Base-by-base conservation (phyloP, 306 rosid genomes). In the Ormosia emarginata region DNA sequence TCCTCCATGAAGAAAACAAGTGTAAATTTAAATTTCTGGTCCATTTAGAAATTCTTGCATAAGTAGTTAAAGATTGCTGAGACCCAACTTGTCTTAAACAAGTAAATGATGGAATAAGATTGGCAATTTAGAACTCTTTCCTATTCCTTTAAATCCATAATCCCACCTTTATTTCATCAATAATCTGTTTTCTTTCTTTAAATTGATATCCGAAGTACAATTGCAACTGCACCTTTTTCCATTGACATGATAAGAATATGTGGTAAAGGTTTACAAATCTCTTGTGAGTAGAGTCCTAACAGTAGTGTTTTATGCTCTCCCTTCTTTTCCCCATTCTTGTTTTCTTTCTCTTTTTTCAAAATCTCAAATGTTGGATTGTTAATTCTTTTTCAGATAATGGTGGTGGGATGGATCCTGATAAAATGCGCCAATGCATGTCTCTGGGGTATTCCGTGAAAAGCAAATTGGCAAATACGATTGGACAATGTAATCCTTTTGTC, bases 341-440 rank as follows among this genome's bases (percentile, higher is more conserved):
- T 57, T 63, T 68, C 8, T 57, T 10, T 49, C 71, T 79, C 49
- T 63, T 40, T 67, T 47, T 58, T 83, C 30, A 30, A 24, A 49
- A 33, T 79, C 69, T 86, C 43, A 61, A 69, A 43, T 82, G 47
- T 75, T 62, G 29, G 53, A 79, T 78, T 71, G 34, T 74, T 66
- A 13, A 37, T 71, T 88, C 69, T 67, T n/a, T 82, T 90, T 75
- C 92, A 96, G 99, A 96, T 91, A 90, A 96, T 82, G 99, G 99
- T 44, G 99, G 99, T 81, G 99, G 99, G 80, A 96, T 96, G 99
- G 86, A 86, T 89, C 98, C 99, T 2, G 97, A 96, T 72, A 96
- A 93, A 88, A 92, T 96, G 92, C 97, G 99, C 55, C 97, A 93
- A 67, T 96, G 99, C 97, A 91, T 96, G 97, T 96, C 99, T 0